Evolutionary conservation across 2,329 filamentous ascomycete species (phyloP), one percentile per base, ranked within the genome.

Genomic region (Venturia pyrina): DNA sequence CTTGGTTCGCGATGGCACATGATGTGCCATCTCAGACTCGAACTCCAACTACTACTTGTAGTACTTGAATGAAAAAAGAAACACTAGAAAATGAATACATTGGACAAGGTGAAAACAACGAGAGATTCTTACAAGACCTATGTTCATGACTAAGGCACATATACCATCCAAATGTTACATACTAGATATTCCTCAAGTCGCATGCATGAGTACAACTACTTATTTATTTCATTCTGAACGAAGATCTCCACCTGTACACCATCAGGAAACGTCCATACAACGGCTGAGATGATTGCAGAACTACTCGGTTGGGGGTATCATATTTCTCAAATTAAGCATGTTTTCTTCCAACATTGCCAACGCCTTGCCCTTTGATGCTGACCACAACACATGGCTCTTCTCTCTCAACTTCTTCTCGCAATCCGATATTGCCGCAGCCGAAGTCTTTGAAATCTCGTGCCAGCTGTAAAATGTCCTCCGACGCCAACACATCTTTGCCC

Each of bases 301-400:
- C 19, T 2, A 8, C 19, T 19, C 21, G 50, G 17, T 2, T 34
- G 50, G 50, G 50, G 50, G 53, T 59, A 59, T 59, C 53, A 34
- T 57, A 34, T 34, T 57, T 37, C 11, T 34, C 21, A 13, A 10
- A 17, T 57, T 37, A 65, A 60, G 85, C 85, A 75, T 97, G 89
- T 79, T 98, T 98, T 73, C 93, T 86, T 64, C 93, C 93, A 62
- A 98, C 90, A 75, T 98, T 99, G 40, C 95, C 95, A 67, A 99
- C 90, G 56, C 95, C 95, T 71, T 87, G 87, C 41, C 95, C 95
- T 73, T 98, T 96, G 56, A 99, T 89, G 70, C 91, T 96, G 71
- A 99, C 82, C 68, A 96, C 84, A 63, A 98, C 83, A 75, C 96
- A 90, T 21, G 79, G 77, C 6, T 78, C 80, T 56, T 72, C 76